Evolutionary conservation across 2,329 filamentous ascomycete genomes (phyloP).

Genomic region (Neonectria magnoliae): DNA sequence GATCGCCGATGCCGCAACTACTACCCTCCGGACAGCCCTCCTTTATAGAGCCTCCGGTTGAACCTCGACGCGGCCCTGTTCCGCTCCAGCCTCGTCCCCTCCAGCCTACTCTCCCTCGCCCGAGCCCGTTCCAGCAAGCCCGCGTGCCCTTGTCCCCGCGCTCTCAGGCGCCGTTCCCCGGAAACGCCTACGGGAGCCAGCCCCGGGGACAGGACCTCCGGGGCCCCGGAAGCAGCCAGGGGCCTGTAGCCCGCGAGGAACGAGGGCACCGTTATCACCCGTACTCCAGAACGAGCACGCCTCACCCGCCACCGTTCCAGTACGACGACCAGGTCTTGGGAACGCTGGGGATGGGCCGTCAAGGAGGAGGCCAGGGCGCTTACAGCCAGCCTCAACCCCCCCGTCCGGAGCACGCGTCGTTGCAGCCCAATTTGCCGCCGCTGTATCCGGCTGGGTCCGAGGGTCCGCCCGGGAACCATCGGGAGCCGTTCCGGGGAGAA

Average conservation of each 20-base stretch:
- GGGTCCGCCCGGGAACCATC: neutral
- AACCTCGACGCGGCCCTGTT: neutral
- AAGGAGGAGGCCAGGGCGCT: neutral
- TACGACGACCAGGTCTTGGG: neutral
- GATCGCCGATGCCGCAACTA: neutral
- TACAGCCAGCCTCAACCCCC: neutral
- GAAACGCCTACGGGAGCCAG: neutral
- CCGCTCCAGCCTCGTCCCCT: neutral
- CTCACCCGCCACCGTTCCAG: neutral
- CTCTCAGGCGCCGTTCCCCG: neutral
- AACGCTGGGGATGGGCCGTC: neutral
- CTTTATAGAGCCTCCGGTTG: neutral
- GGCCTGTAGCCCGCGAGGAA: neutral
- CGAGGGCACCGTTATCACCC: conserved; percentile 3
- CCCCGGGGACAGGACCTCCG: neutral
- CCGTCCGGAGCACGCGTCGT: neutral
- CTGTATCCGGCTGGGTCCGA: neutral
- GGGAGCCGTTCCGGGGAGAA: neutral
- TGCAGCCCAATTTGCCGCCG: neutral
- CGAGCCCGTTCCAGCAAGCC: neutral
- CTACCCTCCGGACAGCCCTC: neutral
- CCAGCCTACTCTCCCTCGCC: neutral
- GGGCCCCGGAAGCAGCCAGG: neutral
- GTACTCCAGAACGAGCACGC: neutral
- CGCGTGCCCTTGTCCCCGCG: too few species aligned